Evolutionary conservation across 2,329 filamentous ascomycete genomes (phyloP).

Genomic region (Trichoderma asperellum): DNA sequence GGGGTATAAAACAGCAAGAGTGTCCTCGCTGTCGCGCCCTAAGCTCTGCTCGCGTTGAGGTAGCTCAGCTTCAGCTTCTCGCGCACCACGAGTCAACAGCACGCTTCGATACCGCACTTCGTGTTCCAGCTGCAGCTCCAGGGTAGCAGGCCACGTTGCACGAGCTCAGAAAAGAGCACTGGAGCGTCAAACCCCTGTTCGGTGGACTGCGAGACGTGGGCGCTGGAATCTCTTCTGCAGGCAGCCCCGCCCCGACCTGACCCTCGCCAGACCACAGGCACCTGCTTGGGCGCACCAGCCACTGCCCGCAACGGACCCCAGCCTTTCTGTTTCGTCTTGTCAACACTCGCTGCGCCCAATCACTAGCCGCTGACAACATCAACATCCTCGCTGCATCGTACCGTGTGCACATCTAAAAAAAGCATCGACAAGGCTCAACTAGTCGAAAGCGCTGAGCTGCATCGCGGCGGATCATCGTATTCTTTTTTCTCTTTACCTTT

Average conservation of each 20-base stretch:
- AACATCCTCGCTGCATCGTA: slow-evolving; percentile 21
- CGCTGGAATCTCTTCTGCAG: slow-evolving; percentile 20
- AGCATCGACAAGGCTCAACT: slow-evolving; percentile 2
- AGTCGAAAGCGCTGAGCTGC: slow-evolving; percentile 4
- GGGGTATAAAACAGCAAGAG: slow-evolving; percentile 22
- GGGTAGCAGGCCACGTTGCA: background rate
- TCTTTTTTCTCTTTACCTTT: background rate
- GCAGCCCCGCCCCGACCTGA: slow-evolving; percentile 11
- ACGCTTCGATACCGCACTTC: background rate
- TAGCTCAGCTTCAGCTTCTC: background rate
- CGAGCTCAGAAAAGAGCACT: slow-evolving; percentile 1
- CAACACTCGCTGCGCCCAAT: slow-evolving; percentile 17
- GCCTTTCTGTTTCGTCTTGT: slow-evolving; percentile 30
- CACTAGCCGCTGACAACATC: slow-evolving; percentile 26
- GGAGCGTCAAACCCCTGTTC: slow-evolving; percentile 12
- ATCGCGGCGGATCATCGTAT: background rate
- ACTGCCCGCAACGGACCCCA: slow-evolving; percentile 27
- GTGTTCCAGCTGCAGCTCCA: background rate
- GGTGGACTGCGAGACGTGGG: slow-evolving; percentile 16
- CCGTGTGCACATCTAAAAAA: slow-evolving; percentile 18
- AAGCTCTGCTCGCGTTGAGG: background rate
- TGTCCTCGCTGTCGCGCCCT: background rate
- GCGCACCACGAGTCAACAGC: background rate
- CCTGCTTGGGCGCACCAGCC: slow-evolving; percentile 23
- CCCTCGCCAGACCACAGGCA: slow-evolving; percentile 21